Percentiles rank a stretch among this genome's conserved stretches.
Evolutionary conservation across 306 rosid species (phyloP).

Genomic region (Medicago truncatula): DNA sequence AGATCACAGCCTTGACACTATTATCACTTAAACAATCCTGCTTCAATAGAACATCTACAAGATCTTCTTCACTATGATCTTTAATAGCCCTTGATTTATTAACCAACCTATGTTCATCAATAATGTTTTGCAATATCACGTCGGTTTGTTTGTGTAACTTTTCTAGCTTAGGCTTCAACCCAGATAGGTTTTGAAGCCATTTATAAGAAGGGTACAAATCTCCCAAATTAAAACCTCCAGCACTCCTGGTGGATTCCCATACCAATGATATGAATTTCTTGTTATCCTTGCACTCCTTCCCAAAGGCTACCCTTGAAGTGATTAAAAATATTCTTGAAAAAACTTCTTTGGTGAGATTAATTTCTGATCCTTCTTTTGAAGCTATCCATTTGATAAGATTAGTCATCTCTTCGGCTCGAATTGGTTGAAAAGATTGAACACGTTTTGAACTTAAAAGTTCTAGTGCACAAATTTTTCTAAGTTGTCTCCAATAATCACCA

Average conservation of each 20-base stretch:
- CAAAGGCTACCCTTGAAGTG: conserved; percentile 45
- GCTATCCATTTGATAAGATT: conserved; percentile 14
- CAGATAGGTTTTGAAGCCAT: conserved; percentile 41
- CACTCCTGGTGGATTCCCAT: background rate
- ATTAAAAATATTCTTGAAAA: conserved; percentile 5
- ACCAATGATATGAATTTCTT: background rate
- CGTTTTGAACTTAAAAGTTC: conserved; percentile 27
- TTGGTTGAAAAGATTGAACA: background rate
- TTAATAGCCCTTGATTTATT: background rate
- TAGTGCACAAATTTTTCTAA: background rate
- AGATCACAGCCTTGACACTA: conserved; percentile 39
- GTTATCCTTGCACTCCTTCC: conserved; percentile 31
- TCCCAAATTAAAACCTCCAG: conserved; percentile 47
- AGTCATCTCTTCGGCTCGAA: background rate
- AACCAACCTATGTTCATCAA: conserved; percentile 33
- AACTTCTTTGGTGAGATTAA: conserved; percentile 44
- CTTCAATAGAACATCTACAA: conserved; percentile 41
- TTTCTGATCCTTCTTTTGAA: conserved; percentile 38
- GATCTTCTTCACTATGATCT: conserved; percentile 19
- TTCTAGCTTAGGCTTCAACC: conserved; percentile 47
- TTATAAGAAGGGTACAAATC: conserved; percentile 54
- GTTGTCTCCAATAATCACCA: conserved; percentile 46
- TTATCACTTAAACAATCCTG: conserved; percentile 32
- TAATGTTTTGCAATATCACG: conserved; percentile 9
- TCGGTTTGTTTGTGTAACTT: conserved; percentile 33